Evolutionary conservation across 108 stramenopile genomes (phyloP).

Genomic region (Poteriospumella lacustris): DNA sequence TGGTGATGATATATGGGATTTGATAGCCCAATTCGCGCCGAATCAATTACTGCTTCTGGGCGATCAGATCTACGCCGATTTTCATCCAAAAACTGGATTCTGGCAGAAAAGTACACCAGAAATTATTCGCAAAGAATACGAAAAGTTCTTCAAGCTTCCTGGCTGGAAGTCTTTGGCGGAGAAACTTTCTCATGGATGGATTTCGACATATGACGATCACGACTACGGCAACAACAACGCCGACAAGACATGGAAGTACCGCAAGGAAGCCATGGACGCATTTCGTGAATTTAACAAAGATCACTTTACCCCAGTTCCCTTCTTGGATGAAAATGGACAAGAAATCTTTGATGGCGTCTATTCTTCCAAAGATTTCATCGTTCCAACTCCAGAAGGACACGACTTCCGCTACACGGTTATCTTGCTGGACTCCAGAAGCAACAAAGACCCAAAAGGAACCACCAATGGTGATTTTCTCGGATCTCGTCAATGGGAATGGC

Average conservation of each 20-base stretch:
- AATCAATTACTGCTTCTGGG: not conserved
- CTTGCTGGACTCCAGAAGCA: conserved; percentile 72
- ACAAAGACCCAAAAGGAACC: conserved; percentile 66
- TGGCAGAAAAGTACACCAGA: not conserved
- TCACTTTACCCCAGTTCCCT: no score
- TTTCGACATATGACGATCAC: conserved; percentile 81
- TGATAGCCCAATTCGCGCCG: not conserved
- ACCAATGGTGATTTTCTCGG: conserved; percentile 63
- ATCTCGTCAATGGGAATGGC: conserved; percentile 74
- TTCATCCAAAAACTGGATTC: not conserved
- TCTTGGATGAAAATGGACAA: not conserved
- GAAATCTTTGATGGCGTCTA: conserved; percentile 58
- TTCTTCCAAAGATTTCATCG: conserved; percentile 30
- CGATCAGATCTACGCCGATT: conserved; percentile 21
- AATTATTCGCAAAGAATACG: not conserved
- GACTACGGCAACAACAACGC: conserved; percentile 83
- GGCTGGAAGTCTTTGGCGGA: not conserved
- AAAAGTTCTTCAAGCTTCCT: not conserved
- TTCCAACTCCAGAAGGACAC: conserved; percentile 42
- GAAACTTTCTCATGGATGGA: conserved; percentile 1
- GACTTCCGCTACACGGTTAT: conserved; percentile 42
- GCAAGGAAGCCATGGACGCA: conserved; percentile 47
- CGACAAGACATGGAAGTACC: conserved; percentile 57
- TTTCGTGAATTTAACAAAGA: conserved; percentile 70
- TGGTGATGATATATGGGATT: not conserved